Evolutionary conservation across 106 monocot genomes (phyloP), one percentile per base, ranked within the genome.

Genomic region (Phalaenopsis equestris): DNA sequence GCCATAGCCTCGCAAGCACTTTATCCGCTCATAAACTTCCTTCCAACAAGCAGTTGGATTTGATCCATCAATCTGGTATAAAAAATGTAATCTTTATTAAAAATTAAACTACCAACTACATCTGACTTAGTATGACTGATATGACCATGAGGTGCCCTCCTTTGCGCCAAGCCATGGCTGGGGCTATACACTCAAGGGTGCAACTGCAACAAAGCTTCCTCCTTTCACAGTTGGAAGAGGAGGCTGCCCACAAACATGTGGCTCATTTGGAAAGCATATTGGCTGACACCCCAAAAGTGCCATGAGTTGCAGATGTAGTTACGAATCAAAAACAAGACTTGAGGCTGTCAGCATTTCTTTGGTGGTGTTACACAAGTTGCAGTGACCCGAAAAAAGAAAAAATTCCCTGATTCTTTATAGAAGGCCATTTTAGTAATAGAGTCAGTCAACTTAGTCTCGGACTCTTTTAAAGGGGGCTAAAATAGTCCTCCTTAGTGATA

Each of bases 21-120:
- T 83, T 76, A 98, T 86, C 83, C 86, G 80, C 17, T 58, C 83
- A 80, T 90, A 98, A 24, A 98, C 89, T 84, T 98, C 87, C 81
- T 87, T 90, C 97, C 97, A 98, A 80, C 97, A 98, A 84, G 80
- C 75, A 89, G 76, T 86, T 36, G 97, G 97, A 83, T 89, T 89
- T 42, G 94, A 76, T 57, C 97, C 94, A 64, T 94, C 92, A 85
- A 98, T 86, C 97, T 98, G 87, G 45, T 37, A 85, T 56, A 74
- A 18, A 78, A 30, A 73, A 78, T 41, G 67, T 38, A 64, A 79
- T 80, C 14, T 38, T 39, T 37, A 70, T 70, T 70, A 70, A 70
- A 14, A 39, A 70, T 39, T 1, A 70, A 70, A 70, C 70, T 39
- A 39, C 70, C 19, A 70, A 21, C 38, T 8, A 70, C 38, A 70